These are phyloP conservation scores for Phytopythium sindhum DNA, from an alignment of 352 stramenopile genomes.

Conservation along the genomic window DNA sequence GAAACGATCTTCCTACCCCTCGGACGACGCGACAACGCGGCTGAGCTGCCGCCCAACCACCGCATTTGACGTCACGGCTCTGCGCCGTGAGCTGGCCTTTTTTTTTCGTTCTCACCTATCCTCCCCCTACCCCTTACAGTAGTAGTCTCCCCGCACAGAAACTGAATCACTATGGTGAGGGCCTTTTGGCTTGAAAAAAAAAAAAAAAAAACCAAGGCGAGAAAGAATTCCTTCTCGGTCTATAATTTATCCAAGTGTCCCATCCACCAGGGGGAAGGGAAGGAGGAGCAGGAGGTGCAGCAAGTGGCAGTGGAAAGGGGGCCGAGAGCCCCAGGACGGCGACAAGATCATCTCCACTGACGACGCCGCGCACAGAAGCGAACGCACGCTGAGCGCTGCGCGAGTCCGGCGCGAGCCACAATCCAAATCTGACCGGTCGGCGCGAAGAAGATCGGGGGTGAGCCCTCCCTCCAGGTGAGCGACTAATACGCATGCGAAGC, in stretches of 20 bases:
- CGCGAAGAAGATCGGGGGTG: conserved; percentile 3
- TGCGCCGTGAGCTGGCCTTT: neutral
- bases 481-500: neutral
- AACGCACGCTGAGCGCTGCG: neutral
- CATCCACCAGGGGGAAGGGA: no score
- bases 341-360: conserved; percentile 7
- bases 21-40: conserved; percentile 2
- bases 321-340: conserved; percentile 1
- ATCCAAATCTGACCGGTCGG: neutral
- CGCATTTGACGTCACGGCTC: neutral
- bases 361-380: neutral
- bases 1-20: conserved; percentile 10
- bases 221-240: neutral
- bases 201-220: neutral
- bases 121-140: conserved; percentile 8
- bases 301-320: neutral
- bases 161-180: conserved; percentile 26
- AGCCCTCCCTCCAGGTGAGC: neutral
- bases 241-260: conserved; percentile 2
- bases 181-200: conserved; percentile 8
- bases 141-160: conserved; percentile 13
- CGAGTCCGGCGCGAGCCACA: neutral
- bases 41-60: neutral
- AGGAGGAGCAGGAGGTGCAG: neutral
- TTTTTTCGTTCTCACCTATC: conserved; percentile 7